Evolutionary conservation across 805 yeast genomes (phyloP), one percentile per base, ranked within the genome.

Genomic region (Metschnikowia baotianmanensis): DNA sequence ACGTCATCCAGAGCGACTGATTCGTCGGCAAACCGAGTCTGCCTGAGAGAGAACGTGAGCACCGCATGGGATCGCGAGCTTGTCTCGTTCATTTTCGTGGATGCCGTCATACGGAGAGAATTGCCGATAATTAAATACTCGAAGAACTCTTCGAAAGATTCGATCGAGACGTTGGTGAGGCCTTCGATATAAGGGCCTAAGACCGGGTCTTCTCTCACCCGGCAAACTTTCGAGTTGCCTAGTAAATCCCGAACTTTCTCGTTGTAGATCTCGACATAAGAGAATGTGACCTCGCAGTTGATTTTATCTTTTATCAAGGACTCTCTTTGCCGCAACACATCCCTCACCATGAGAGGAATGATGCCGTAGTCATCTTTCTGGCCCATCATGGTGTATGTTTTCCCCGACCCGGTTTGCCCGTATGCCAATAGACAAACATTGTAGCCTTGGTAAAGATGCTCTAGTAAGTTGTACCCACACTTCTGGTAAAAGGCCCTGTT

Each of bases 11-110:
- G 24, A 47, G 40, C 15, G 10, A 22, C 38, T 4, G 20, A 42
- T 3, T 38, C 28, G 34, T 61, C 61, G 11, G 63, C 62, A 33
- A 69, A 74, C 32, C 62, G 62, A 15, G 80, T 80, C 51, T 84
- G 91, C 43, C 75, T 71, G 35, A 86, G 65, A 3, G 69, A 63
- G 15, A 86, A 57, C 0, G 87, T 81, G 43, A 86, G 73, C 1
- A 86, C 84, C 0, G 95, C 91, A 56, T 86, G 96, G 0, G 93
- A 84, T 46, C 96, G 68, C 1, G 90, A 82, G 27, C 90, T 82
- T 16, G 71, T 66, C 35, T 78, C 81, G 60, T 86, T 86, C 82
- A 83, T 77, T 32, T 74, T 71, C 0, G 95, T 86, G 2, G 84
- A 61, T 0, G 90, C 95, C 0, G 87, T 82, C 1, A 84, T 77